Conservation (phyloP, 2,329 filamentous ascomycete genomes). For the Aspergillus proliferans region DNA sequence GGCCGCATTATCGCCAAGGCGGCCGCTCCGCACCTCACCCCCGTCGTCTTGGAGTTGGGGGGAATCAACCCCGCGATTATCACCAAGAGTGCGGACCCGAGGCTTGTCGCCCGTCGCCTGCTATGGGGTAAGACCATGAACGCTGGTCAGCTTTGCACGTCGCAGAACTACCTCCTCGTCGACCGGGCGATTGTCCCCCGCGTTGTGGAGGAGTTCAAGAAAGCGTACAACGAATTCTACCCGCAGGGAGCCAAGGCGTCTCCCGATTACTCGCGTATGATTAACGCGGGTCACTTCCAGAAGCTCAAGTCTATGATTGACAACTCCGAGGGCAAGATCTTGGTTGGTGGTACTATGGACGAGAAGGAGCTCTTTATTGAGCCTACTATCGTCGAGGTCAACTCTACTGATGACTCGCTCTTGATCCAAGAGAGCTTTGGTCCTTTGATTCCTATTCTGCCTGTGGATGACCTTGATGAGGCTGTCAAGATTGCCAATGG, state of each 20-base stretch:
- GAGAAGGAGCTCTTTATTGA: constrained; percentile 77
- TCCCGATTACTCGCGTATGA: constrained; percentile 70
- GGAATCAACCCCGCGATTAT: constrained; percentile 89
- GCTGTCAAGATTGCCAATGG: constrained; percentile 76
- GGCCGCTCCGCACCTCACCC: constrained; percentile 81
- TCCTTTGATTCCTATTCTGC: constrained; percentile 78
- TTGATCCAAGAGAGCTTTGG: constrained; percentile 84
- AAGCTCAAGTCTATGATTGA: constrained; percentile 91
- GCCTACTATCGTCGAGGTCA: constrained; percentile 83
- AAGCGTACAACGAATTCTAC: constrained; percentile 69
- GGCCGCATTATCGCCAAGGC: constrained; percentile 86
- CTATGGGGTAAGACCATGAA: constrained; percentile 85
- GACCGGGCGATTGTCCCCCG: constrained; percentile 65
- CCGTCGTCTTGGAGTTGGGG: constrained; percentile 82
- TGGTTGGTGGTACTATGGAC: constrained; percentile 80
- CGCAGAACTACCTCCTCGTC: constrained; percentile 85
- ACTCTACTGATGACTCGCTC: constrained; percentile 68
- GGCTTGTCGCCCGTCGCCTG: constrained; percentile 73
- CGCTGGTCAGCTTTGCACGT: constrained; percentile 85
- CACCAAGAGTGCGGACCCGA: constrained; percentile 72
- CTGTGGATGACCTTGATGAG: constrained; percentile 73
- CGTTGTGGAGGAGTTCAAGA: constrained; percentile 70
- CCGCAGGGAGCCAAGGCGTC: constrained; percentile 74
- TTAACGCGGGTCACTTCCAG: constrained; percentile 72
- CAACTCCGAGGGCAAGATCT: constrained; percentile 70